Base-by-base conservation (phyloP, 805 yeast species). In the Wickerhamiella alocasiicola region DNA sequence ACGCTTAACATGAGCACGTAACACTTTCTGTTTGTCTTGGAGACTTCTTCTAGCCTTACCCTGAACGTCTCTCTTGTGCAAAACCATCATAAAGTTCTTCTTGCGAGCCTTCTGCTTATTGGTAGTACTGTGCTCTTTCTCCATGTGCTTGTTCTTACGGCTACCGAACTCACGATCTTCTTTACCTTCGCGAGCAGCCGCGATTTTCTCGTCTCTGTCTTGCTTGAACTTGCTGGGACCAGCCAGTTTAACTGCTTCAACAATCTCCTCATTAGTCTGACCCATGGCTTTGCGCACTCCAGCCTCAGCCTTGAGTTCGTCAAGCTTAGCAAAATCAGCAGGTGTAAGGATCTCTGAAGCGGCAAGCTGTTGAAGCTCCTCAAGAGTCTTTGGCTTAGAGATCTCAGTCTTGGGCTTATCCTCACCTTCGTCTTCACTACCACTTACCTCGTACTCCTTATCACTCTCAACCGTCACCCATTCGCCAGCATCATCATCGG, bases 71-170 rank as follows among this genome's bases (percentile, higher is more conserved):
- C 76, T 76, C 66, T 88, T 91, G 63, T 91, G 99, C 52, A 91
- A 82, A 88, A 82, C 82, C 99, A 91, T 91, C 58, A 91, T 88
- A 57, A 85, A 91, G 64, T 91, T 91, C 95, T 91, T 91, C 84
- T 84, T 84, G 62, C 97, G 74, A 18, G 85, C 93, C 74, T 91
- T 91, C 64, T 93, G 96, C 63, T 76, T 76, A 61, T 91, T 91
- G 2, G 99, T 91, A 9, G 97, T 87, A 21, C 94, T 82, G 57
- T 80, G 96, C 13, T 72, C 68, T 42, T 71, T 71, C 18, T 76
- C 79, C 46, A 74, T 74, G 28, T 59, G 62, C 55, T 77, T 66
- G 62, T 78, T 78, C 65, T 75, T 81, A 58, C 78, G 74, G 15
- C 94, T 81, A 19, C 96, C 95, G 54, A 77, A 88, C 43, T 81